Evolutionary conservation across 495 filamentous ascomycete species (phyloP), one percentile per base, ranked within the genome.

Genomic region (Aspergillus diversus): DNA sequence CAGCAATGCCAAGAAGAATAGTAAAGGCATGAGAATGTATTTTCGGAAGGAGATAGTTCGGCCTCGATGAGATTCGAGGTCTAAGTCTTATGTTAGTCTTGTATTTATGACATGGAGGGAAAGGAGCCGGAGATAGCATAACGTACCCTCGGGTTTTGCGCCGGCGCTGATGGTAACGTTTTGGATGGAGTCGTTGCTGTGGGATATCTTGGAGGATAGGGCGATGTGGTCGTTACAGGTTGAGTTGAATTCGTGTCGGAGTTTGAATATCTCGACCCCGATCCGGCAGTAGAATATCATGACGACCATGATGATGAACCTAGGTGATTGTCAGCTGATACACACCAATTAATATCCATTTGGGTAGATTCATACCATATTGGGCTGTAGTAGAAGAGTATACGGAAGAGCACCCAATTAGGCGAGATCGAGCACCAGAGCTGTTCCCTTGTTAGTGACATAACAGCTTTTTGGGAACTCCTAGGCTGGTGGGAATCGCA

Each of bases 361-460:
- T 49, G 35, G 27, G 31, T 42, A 2, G 55, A 31, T 39, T 59
- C 63, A 3, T 70, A 80, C 80, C 80, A 83, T 16, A 83, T 75
- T 3, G 78, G 77, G 0, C 69, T 74, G 52, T 81, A 83, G 66
- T 80, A 81, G 52, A 77, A 63, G 0, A 79, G 56, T 7, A 83
- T 73, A 5, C 79, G 72, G 58, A 80, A 72, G 1, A 81, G 37
- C 43, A 79, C 75, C 80, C 80, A 83, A 5, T 73, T 69, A 0
- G 73, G 75, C 47, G 77, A 73, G 48, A 83, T 77, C 21, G 78
- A 77, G 57, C 80, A 83, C 79, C 78, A 81, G 3, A 81, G 63
- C 77, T 80, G 35, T 12, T 4, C 9, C 37, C 16, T 15, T 32
- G 5, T 46, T 8, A 27, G 46, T 62, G n/a, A n/a, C 4, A 31